Evolutionary conservation across 768 basidiomycete genomes (phyloP), one percentile per base, ranked within the genome.

Genomic region (Dioszegia aurantiaca): DNA sequence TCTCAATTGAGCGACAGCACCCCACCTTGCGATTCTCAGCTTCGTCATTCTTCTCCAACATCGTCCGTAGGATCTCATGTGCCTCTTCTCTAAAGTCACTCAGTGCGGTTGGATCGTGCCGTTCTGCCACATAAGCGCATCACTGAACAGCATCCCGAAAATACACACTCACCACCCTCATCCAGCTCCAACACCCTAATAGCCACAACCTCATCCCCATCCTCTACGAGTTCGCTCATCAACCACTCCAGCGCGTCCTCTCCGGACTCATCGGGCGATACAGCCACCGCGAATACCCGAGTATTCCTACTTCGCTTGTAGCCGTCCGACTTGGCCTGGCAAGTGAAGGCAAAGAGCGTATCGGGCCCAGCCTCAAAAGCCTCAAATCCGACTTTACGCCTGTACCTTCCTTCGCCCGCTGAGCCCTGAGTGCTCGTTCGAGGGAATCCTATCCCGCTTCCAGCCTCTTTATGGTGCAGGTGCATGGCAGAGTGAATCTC

Each of bases 131-230:
- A 17, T 58, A 37, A 58, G 57, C 57, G 1, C 30, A 19, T n/a
- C n/a, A n/a, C n/a, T n/a, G n/a, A n/a, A n/a, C n/a, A n/a, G n/a
- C n/a, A n/a, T n/a, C n/a, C n/a, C n/a, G n/a, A n/a, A n/a, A n/a
- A n/a, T n/a, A 26, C 4, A 42, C 19, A 70, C 84, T 31, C 61
- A 90, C 89, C 87, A 26, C 90, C 78, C 31, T 87, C 88, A 33
- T 91, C 92, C 60, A 88, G 83, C 61, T 94, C 91, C 14, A 94
- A 83, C 0, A 94, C 94, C 36, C 94, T 80, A 57, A 89, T 88
- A 9, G 97, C 87, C 56, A 99, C 85, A 21, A 98, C 79, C 77
- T 98, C 94, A 73, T 98, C 94, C 1, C 89, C 89, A 58, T 78
- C 77, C 56, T 80, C 80, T 8, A 87, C 84, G 11, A 99, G 81